phyloP scores from a whole-genome alignment of 371 early-diverging fungal genomes.

The Sanchytrium tribonematis region DNA sequence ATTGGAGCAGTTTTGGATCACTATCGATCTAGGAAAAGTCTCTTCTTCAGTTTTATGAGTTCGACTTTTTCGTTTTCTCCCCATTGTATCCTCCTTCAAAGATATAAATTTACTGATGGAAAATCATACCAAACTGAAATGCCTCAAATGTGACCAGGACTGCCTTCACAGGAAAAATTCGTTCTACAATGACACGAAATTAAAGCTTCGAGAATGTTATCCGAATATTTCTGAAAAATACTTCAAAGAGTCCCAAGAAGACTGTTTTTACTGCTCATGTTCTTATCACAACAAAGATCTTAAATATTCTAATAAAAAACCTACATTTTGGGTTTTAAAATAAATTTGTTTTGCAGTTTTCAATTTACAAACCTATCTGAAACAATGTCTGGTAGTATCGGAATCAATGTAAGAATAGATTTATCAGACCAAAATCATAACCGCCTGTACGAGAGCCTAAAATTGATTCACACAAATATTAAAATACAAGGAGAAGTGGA shows the following conservation, averaged over 20 bases:
- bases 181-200: neutral
- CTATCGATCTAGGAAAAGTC: neutral
- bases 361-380: neutral
- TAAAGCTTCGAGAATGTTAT: neutral
- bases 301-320: too few species aligned
- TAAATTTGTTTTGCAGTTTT: neutral
- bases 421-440: too few species aligned
- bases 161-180: neutral
- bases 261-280: neutral
- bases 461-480: neutral
- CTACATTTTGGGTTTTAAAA: too few species aligned
- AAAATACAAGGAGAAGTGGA: neutral
- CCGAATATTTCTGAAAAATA: neutral
- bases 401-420: too few species aligned
- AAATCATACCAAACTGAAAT: neutral
- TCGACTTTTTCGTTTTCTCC: neutral
- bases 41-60: neutral
- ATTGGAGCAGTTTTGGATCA: neutral
- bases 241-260: neutral
- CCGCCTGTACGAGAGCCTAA: neutral
- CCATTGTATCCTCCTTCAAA: neutral
- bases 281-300: too few species aligned
- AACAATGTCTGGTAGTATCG: too few species aligned
- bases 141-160: neutral
- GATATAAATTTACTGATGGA: neutral